Conservation (phyloP, 495 filamentous ascomycete genomes). For the Darksidea phi region DNA sequence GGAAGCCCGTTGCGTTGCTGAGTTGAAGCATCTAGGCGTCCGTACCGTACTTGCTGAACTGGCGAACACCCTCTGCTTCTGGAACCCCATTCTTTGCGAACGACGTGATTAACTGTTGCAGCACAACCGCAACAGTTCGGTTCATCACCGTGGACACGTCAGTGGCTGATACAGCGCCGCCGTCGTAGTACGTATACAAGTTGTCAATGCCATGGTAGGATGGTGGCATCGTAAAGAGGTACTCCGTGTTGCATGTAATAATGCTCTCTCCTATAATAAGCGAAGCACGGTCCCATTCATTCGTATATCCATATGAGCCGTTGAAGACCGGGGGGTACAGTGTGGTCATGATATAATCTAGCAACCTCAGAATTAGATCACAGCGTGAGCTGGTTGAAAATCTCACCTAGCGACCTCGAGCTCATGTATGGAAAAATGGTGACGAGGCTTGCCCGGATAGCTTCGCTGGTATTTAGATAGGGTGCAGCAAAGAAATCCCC, state of each 20-base stretch:
- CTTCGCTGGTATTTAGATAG: slow-evolving; percentile 39
- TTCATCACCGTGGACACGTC: slow-evolving; percentile 40
- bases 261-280: slow-evolving; percentile 42
- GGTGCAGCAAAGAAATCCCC: slow-evolving; percentile 51
- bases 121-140: slow-evolving; percentile 48
- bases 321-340: slow-evolving; percentile 48
- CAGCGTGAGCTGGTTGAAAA: not conserved
- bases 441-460: slow-evolving; percentile 5
- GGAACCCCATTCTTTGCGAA: slow-evolving; percentile 55
- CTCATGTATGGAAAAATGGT: slow-evolving; percentile 8
- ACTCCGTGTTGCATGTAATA: slow-evolving; percentile 55
- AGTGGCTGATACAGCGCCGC: slow-evolving; percentile 35
- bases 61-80: slow-evolving; percentile 42
- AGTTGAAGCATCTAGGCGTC: slow-evolving; percentile 45
- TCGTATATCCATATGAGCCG: slow-evolving; percentile 47
- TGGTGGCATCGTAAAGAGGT: slow-evolving; percentile 60
- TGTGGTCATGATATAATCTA: slow-evolving; percentile 42
- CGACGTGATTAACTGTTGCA: slow-evolving; percentile 60
- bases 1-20: slow-evolving; percentile 44
- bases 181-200: slow-evolving; percentile 56
- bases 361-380: not conserved
- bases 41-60: slow-evolving; percentile 46
- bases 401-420: not conserved
- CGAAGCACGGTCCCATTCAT: slow-evolving; percentile 43
- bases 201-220: slow-evolving; percentile 54